These are phyloP conservation scores for Cyclostephanos tholiformis DNA, from an alignment of 108 stramenopile species.

Conservation along the genomic window DNA sequence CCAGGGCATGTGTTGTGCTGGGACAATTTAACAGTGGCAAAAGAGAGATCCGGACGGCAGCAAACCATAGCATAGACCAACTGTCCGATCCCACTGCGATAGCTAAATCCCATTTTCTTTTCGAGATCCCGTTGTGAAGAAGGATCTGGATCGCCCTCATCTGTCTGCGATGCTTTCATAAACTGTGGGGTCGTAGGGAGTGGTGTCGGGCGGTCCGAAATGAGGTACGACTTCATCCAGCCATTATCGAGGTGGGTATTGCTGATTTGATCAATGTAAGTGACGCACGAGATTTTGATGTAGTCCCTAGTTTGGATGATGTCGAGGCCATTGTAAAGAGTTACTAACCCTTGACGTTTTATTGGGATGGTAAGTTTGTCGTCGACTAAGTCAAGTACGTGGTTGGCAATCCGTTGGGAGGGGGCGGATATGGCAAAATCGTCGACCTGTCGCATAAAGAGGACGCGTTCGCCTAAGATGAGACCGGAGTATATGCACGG, in stretches of 20 bases:
- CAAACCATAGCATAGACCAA: too few relatives aligned
- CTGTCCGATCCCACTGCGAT: not conserved
- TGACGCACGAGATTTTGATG: not conserved
- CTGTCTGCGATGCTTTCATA: not conserved
- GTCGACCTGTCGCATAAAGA: constrained; percentile 28
- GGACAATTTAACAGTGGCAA: constrained; percentile 15
- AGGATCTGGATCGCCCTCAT: not conserved
- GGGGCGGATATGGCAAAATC: constrained; percentile 16
- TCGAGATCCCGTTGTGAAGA: not conserved
- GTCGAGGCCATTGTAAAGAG: not conserved
- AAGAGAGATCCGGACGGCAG: not conserved
- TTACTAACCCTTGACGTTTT: constrained; percentile 4
- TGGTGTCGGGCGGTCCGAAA: too few relatives aligned
- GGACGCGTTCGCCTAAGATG: constrained; percentile 6
- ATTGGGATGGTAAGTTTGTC: constrained; percentile 7
- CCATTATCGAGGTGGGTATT: not conserved
- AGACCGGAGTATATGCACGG: constrained; percentile 11
- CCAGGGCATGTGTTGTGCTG: not conserved
- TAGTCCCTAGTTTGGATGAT: not conserved
- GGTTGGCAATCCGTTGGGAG: not conserved
- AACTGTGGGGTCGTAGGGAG: not conserved
- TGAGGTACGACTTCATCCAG: too few relatives aligned
- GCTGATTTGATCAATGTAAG: not conserved
- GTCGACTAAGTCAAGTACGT: not conserved
- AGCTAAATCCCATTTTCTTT: not conserved